phyloP scores from a whole-genome alignment of 2,329 filamentous ascomycete genomes.

The Davidsoniella australis region DNA sequence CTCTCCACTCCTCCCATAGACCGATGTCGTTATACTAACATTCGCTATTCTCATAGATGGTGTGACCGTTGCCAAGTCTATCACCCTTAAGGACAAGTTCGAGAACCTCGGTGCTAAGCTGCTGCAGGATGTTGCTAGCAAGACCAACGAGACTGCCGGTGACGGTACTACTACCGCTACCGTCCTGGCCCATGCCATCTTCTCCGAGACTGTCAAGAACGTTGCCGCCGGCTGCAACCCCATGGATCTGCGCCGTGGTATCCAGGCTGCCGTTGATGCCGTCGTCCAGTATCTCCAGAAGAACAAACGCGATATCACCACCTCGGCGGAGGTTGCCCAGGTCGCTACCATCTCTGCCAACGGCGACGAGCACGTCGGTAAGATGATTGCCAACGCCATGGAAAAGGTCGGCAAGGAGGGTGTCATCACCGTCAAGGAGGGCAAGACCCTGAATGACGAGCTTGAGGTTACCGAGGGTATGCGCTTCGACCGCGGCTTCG shows the following conservation, averaged over 20 bases:
- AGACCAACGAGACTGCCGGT: slow-evolving; percentile 98
- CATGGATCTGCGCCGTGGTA: slow-evolving; percentile 95
- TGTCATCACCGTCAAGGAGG: slow-evolving; percentile 99
- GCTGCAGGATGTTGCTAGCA: slow-evolving; percentile 93
- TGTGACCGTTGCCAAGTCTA: slow-evolving; percentile 78
- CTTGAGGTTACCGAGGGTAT: slow-evolving; percentile 98
- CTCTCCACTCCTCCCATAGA: neutral
- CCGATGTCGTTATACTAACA: slow-evolving; percentile 15
- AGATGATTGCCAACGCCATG: slow-evolving; percentile 95
- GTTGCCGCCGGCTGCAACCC: slow-evolving; percentile 98
- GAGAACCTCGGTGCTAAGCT: slow-evolving; percentile 96
- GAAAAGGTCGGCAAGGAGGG: slow-evolving; percentile 99
- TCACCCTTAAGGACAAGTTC: slow-evolving; percentile 94
- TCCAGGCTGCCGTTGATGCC: slow-evolving; percentile 86
- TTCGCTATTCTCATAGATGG: slow-evolving; percentile 39
- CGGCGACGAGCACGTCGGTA: slow-evolving; percentile 85
- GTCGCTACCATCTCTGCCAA: slow-evolving; percentile 97
- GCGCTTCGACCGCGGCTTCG: slow-evolving; percentile 98
- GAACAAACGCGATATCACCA: slow-evolving; percentile 97
- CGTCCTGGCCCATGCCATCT: slow-evolving; percentile 91
- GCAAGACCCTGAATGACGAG: slow-evolving; percentile 95
- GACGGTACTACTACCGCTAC: slow-evolving; percentile 97
- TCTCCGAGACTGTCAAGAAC: slow-evolving; percentile 99
- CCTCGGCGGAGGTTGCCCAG: slow-evolving; percentile 90
- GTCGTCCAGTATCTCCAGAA: slow-evolving; percentile 87